Evolutionary conservation across 169 alveolate species (phyloP), one percentile per base, ranked within the genome.

Genomic region (Theileria sp.): DNA sequence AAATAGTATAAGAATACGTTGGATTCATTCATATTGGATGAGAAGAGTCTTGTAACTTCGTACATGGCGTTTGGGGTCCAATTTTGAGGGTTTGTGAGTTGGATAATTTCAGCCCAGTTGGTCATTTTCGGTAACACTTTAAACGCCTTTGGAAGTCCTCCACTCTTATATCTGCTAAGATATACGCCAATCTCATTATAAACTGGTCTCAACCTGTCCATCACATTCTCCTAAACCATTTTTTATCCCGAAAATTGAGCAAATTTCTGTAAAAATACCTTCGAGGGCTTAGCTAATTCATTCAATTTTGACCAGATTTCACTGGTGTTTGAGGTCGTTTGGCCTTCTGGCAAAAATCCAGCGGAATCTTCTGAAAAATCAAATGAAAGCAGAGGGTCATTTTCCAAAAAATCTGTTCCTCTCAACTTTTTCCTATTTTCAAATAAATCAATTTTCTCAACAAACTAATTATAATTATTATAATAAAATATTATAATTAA

Each of bases 11-110:
- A 21, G 6, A 77, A 26, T 61, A 88, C 94, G 51, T 77, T 95
- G 58, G 92, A 80, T 15, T 93, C 94, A 34, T 89, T 92, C 87
- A 95, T 87, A 44, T 92, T 94, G 9, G 98, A 94, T 10, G 97
- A 89, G 81, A 97, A 97, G 17, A 95, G 88, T 54, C 87, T 92
- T 0, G 97, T 94, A 0, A 97, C 98, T 70, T 96, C 97, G 80
- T 86, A 91, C 92, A 95, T 93, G 23, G 98, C 98, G 71, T 95
- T 95, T 23, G 98, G 95, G 49, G 98, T 87, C 99, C 99, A 97
- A 76, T 95, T 92, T 44, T 88, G 90, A 10, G 99, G 99, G 66
- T 90, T 92, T 3, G 99, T 96, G 67, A 96, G 85, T 75, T 89
- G 87, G 23, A 97, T 70, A 19, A 96, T 79, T 77, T 96, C 97